Evolutionary conservation across 805 yeast genomes (phyloP), one percentile per base, ranked within the genome.

Genomic region (Lipomyces sp.): DNA sequence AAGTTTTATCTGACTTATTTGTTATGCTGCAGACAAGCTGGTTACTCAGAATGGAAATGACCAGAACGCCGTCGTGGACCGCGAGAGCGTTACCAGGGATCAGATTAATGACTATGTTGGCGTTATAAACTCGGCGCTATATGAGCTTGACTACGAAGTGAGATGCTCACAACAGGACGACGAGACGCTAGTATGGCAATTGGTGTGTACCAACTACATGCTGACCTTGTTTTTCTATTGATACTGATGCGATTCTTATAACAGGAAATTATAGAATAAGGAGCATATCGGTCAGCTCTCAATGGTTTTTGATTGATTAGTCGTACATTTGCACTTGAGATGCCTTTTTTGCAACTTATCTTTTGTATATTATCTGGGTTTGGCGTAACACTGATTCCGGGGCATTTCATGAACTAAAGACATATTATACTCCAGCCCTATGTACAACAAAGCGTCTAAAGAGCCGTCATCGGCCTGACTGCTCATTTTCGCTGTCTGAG

Each of bases 131-230:
- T 31, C 48, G 7, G 51, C 44, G 18, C 35, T 53, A 21, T 53
- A 39, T 31, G 32, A 28, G 16, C 41, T 53, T 2, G 58, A 53
- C 34, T 53, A 43, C 29, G 58, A 53, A 33, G 45, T 53, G 22
- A 35, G 58, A 13, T 45, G 54, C 26, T 36, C 50, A 2, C 39
- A 21, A 19, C 29, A 21, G 21, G 35, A 13, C 6, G 47, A 47
- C 22, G 31, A 36, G 16, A 11, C n/a, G 11, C 43, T 51, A 5
- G 37, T 33, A 3, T 53, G 57, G 57, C 47, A 45, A 14, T 29
- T 53, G 57, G 57, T 53, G 34, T 13, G 55, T 41, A 13, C 1
- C n/a, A n/a, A n/a, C n/a, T n/a, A n/a, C n/a, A n/a, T n/a, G n/a
- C n/a, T n/a, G n/a, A n/a, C n/a, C n/a, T n/a, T n/a, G n/a, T n/a